Evolutionary conservation across 768 basidiomycete genomes (phyloP).

Genomic region (Gloeostereum incarnatum): DNA sequence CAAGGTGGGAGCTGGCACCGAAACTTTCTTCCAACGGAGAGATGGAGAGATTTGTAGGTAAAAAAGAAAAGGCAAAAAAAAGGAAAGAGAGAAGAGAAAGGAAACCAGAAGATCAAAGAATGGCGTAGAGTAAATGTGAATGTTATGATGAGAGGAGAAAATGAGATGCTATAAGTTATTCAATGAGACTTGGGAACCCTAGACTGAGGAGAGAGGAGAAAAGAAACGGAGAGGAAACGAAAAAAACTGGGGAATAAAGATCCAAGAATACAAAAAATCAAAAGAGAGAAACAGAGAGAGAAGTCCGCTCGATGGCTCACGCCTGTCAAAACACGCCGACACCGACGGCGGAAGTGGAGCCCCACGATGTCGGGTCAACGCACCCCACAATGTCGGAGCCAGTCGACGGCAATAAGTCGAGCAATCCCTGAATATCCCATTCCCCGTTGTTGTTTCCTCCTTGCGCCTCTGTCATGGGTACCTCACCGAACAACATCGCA

Average conservation of each 20-base stretch:
- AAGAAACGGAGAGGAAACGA: conserved; percentile 9
- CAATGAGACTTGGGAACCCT: conserved; percentile 11
- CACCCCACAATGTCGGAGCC: conserved; percentile 1
- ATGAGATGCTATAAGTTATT: no score
- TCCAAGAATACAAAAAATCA: conserved; percentile 1
- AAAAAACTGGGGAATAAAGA: conserved; percentile 6
- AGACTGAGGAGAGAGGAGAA: conserved; percentile 10
- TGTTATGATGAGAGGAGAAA: no score
- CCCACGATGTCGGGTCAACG: neutral
- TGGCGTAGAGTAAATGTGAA: no score
- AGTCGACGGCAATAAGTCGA: neutral
- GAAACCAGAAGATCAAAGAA: no score
- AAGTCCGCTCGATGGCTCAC: neutral
- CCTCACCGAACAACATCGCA: conserved; percentile 2
- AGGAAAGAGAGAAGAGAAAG: no score
- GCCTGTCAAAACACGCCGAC: neutral
- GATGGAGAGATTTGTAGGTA: no score
- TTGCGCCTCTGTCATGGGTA: neutral
- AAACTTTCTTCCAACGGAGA: no score
- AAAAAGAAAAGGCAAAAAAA: no score
- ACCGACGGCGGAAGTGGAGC: neutral
- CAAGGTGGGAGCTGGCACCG: no score
- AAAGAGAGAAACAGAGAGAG: conserved; percentile 1
- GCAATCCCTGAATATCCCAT: conserved; percentile 3
- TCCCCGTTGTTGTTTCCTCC: conserved; percentile 2